A percentile compares a stretch with the other conserved stretches of the same genome.
Evolutionary conservation across 805 yeast genomes (phyloP).

Genomic region (Spathaspora arborariae): DNA sequence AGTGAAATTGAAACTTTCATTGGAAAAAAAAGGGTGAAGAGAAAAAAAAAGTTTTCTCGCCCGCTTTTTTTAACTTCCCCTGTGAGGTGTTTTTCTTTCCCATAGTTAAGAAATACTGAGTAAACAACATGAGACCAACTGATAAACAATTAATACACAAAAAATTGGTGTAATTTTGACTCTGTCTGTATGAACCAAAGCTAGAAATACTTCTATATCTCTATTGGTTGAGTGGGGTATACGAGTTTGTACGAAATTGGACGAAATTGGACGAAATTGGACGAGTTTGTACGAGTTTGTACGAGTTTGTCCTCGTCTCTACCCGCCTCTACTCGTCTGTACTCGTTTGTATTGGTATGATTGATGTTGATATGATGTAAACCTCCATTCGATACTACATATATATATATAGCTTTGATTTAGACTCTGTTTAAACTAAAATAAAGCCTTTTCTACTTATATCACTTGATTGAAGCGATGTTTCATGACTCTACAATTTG

Average conservation of each 20-base stretch:
- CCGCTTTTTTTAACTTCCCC: not conserved
- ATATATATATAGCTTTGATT: not conserved
- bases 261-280: no score
- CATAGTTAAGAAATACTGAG: not conserved
- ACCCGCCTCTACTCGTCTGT: no score
- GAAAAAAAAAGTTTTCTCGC: not conserved
- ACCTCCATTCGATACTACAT: no score
- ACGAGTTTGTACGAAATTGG: no score
- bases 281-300: no score
- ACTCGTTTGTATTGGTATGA: no score
- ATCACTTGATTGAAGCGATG: not conserved
- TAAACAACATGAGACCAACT: not conserved
- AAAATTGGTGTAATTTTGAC: not conserved
- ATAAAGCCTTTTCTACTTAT: no score
- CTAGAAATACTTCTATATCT: no score
- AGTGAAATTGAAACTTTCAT: not conserved
- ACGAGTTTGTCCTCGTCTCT: no score
- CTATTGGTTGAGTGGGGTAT: no score
- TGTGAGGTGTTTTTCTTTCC: not conserved
- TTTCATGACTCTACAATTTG: not conserved
- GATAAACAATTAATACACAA: not conserved
- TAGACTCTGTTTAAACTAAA: not conserved
- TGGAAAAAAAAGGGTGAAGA: no score
- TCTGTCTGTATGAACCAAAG: not conserved
- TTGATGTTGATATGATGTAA: no score